Evolutionary conservation across 78 protist genomes (phyloP), one percentile per base, ranked within the genome.

Genomic region (Chrysochromulina tobinii): DNA sequence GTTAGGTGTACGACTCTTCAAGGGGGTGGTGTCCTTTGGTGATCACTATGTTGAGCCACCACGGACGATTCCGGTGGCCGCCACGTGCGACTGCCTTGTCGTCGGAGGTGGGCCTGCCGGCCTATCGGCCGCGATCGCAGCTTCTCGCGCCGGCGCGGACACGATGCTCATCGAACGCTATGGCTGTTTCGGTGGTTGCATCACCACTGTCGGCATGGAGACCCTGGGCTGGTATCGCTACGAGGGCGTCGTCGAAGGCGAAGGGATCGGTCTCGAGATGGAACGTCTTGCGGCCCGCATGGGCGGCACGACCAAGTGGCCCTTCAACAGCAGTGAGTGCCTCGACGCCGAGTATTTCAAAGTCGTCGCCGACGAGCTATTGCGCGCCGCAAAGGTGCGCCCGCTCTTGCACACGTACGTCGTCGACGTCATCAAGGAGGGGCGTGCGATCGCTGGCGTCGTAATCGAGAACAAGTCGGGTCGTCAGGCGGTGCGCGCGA

Each of bases 221-320:
- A 68, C 75, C 27, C 75, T 68, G n/a, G 75, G 75, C 75, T 68
- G 75, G 75, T 68, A 68, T 17, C 75, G 75, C 75, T 68, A 68
- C 75, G 75, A 68, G 75, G 75, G 75, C 7, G 27, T 25, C 11
- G 75, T 68, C n/a, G 75, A 68, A 9, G 4, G 51, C 21, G 51
- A 68, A 17, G 75, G 75, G 0, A 25, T 68, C 7, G 75, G 75
- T 17, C 6, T 68, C 27, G 75, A 68, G 75, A 68, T 68, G 75
- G 75, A 68, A 68, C 21, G 27, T 7, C 7, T 68, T 7, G 75
- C 75, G 11, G 75, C 75, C 75, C 21, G 75, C 27, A 25, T 25
- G 75, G 51, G 21, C 21, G 21, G 51, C 9, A 25, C 75, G 6
- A 9, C 6, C 75, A 18, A 25, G 51, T 68, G 21, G 21, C 75